These are phyloP conservation scores for Nematodospora valgi DNA, from an alignment of 805 yeast genomes.

Conservation along the genomic window DNA sequence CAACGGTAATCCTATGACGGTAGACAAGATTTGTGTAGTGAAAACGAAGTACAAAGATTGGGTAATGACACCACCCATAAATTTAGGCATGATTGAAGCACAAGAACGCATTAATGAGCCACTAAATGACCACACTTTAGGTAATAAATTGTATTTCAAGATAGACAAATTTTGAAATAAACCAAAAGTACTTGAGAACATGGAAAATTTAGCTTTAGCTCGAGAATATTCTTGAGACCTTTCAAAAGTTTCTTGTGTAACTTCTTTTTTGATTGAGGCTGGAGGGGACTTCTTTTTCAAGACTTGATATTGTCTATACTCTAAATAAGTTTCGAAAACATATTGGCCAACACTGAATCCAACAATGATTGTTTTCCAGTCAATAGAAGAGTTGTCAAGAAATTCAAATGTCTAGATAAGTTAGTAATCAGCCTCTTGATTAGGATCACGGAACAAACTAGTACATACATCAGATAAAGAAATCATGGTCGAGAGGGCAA, in stretches of 20 bases:
- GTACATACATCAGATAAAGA: constrained; percentile 24
- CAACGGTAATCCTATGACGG: constrained; percentile 61
- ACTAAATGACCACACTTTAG: constrained; percentile 39
- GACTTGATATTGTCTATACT: constrained; percentile 72
- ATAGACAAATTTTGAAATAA: constrained; percentile 55
- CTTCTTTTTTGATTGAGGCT: constrained; percentile 59
- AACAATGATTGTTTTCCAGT: constrained; percentile 77
- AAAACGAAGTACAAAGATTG: constrained; percentile 66
- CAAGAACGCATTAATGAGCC: constrained; percentile 61
- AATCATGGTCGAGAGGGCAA: no score
- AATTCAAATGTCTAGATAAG: constrained; percentile 42
- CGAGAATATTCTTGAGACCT: constrained; percentile 77
- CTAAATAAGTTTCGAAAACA: constrained; percentile 68
- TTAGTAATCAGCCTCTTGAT: constrained; percentile 20
- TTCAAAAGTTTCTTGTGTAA: constrained; percentile 68
- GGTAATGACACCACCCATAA: constrained; percentile 56
- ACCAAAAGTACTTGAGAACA: constrained; percentile 50
- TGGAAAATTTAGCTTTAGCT: constrained; percentile 70
- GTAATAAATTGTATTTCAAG: constrained; percentile 53
- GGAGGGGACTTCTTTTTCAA: constrained; percentile 59
- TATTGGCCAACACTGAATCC: constrained; percentile 76
- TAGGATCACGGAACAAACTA: not conserved
- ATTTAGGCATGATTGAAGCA: constrained; percentile 33
- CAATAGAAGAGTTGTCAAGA: constrained; percentile 63
- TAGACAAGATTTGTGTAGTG: constrained; percentile 48